Evolutionary conservation across 345 rosid species (phyloP).

Genomic region (Euphorbia tirucalli): DNA sequence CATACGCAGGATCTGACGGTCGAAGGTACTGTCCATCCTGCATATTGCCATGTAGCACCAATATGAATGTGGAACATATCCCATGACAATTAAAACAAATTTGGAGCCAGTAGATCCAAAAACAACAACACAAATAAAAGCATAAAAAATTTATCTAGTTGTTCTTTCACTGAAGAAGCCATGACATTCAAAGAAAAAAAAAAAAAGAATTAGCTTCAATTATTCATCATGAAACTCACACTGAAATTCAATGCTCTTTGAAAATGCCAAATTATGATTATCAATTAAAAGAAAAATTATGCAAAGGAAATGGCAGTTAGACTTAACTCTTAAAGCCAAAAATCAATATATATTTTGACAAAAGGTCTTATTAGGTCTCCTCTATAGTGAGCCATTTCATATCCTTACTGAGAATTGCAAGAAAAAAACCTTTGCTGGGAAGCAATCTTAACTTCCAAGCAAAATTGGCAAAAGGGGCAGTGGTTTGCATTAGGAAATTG

Average conservation of each 20-base stretch:
- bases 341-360: background rate
- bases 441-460: background rate
- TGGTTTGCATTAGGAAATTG: background rate
- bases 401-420: background rate
- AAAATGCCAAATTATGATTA: background rate
- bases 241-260: background rate
- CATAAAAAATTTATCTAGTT: background rate
- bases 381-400: background rate
- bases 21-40: slow-evolving; percentile 99
- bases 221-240: background rate
- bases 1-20: slow-evolving; percentile 96
- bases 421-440: background rate
- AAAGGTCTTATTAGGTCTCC: background rate
- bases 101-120: background rate
- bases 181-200: background rate
- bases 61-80: background rate
- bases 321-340: background rate
- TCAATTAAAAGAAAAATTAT: background rate
- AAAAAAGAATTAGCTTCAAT: background rate
- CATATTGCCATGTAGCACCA: slow-evolving; percentile 12
- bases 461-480: background rate
- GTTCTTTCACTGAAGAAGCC: background rate
- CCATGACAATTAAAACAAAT: background rate
- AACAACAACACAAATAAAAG: background rate
- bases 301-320: background rate